A percentile compares a stretch with the other conserved stretches of the same genome.
Evolutionary conservation across 2,329 filamentous ascomycete species (phyloP).

Genomic region (Colletotrichum siamense): DNA sequence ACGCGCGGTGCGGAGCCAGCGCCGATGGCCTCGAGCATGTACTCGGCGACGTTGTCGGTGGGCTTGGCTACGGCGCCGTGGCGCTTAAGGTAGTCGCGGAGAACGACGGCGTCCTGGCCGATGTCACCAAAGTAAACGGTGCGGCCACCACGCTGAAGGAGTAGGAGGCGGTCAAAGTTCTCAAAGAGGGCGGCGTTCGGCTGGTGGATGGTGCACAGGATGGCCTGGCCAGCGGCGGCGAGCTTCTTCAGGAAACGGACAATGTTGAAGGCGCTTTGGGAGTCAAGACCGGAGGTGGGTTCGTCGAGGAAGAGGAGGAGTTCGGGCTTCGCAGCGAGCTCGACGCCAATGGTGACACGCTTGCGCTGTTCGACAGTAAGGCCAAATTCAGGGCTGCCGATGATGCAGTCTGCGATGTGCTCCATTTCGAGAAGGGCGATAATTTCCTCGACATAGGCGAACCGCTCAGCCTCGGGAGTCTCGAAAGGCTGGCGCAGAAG

Average conservation of each 20-base stretch:
- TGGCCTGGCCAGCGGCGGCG: slow-evolving; percentile 81
- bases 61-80: slow-evolving; percentile 65
- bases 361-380: slow-evolving; percentile 70
- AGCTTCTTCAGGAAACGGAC: slow-evolving; percentile 80
- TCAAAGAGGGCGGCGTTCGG: slow-evolving; percentile 87
- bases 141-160: slow-evolving; percentile 78
- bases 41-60: slow-evolving; percentile 71
- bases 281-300: slow-evolving; percentile 77
- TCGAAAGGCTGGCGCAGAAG: slow-evolving; percentile 62
- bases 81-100: slow-evolving; percentile 68
- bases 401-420: slow-evolving; percentile 62
- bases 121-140: slow-evolving; percentile 90
- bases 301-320: slow-evolving; percentile 81
- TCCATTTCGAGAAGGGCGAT: slow-evolving; percentile 66
- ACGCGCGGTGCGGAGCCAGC: slow-evolving; percentile 76
- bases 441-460: slow-evolving; percentile 66
- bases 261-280: slow-evolving; percentile 77
- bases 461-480: slow-evolving; percentile 59
- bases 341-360: slow-evolving; percentile 90
- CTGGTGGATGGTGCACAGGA: slow-evolving; percentile 91
- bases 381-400: slow-evolving; percentile 69
- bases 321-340: slow-evolving; percentile 83
- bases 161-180: slow-evolving; percentile 82
- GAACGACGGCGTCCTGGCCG: slow-evolving; percentile 72
- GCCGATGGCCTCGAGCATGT: slow-evolving; percentile 86